A percentile compares a stretch with the other conserved stretches of the same genome.
phyloP scores from a whole-genome alignment of 805 yeast genomes.

The Cyberlindnera lachancei region DNA sequence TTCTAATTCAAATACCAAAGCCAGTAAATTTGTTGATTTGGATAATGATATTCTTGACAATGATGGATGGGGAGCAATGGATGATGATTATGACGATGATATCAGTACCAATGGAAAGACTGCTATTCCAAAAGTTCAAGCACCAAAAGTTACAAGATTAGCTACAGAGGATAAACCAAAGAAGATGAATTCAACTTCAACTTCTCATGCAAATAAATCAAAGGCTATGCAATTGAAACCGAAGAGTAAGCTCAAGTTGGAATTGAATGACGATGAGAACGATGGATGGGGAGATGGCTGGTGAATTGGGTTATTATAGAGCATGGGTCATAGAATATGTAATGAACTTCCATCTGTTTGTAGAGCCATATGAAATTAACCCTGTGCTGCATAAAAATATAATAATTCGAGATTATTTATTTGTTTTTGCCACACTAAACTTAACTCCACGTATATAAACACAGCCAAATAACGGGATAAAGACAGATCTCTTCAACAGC shows the following conservation, averaged over 20 bases:
- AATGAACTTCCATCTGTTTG: no score
- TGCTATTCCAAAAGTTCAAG: conserved; percentile 3
- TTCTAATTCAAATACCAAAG: background rate
- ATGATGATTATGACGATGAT: background rate
- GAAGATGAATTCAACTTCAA: conserved; percentile 1
- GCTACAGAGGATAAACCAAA: conserved; percentile 10
- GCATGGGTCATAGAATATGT: no score
- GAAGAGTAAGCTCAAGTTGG: conserved; percentile 27
- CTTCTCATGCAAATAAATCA: conserved; percentile 6
- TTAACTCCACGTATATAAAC: no score
- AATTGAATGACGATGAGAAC: conserved; percentile 27
- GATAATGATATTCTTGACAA: conserved; percentile 8
- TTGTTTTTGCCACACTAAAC: no score
- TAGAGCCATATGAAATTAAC: no score
- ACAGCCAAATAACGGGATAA: no score
- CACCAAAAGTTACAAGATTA: conserved; percentile 18
- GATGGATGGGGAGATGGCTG: conserved; percentile 43
- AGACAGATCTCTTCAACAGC: no score
- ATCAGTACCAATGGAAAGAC: background rate
- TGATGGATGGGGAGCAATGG: conserved; percentile 15
- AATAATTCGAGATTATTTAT: no score
- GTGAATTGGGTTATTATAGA: no score
- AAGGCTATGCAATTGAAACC: conserved; percentile 21
- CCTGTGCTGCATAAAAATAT: no score
- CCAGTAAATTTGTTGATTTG: conserved; percentile 1